These are phyloP conservation scores for Colletotrichum cordylinicola DNA, from an alignment of 2,329 filamentous ascomycete species.

Conservation along the genomic window DNA sequence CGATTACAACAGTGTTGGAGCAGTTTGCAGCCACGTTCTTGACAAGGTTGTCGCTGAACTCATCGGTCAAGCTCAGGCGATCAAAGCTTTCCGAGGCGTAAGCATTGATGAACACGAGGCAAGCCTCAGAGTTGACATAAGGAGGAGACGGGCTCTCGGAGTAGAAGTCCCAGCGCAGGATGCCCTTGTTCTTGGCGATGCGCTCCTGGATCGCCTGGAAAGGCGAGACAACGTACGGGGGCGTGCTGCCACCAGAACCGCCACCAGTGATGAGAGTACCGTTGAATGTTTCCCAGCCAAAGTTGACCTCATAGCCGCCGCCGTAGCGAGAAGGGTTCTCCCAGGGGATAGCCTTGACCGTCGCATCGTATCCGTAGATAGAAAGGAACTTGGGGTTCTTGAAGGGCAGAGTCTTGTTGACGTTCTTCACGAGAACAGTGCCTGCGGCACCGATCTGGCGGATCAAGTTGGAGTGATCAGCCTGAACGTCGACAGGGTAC, in stretches of 20 bases:
- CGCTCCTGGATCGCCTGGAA: slow-evolving; percentile 59
- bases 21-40: slow-evolving; percentile 63
- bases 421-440: slow-evolving; percentile 82
- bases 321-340: slow-evolving; percentile 32
- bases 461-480: slow-evolving; percentile 1
- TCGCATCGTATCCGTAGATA: slow-evolving; percentile 70
- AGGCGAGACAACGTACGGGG: slow-evolving; percentile 36
- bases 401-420: slow-evolving; percentile 66
- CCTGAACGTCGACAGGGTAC: slow-evolving; percentile 41
- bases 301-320: slow-evolving; percentile 43
- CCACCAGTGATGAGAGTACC: slow-evolving; percentile 45
- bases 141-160: slow-evolving; percentile 44
- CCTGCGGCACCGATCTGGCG: slow-evolving; percentile 51
- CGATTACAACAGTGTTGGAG: slow-evolving; percentile 67
- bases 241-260: slow-evolving; percentile 30
- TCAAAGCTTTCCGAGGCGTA: slow-evolving; percentile 78
- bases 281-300: slow-evolving; percentile 44
- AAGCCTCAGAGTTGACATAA: slow-evolving; percentile 65
- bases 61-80: slow-evolving; percentile 66
- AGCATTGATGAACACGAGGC: slow-evolving; percentile 70
- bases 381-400: slow-evolving; percentile 56
- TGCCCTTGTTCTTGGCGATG: slow-evolving; percentile 52
- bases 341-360: slow-evolving; percentile 32
- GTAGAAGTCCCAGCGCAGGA: slow-evolving; percentile 64
- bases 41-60: slow-evolving; percentile 65